These are phyloP conservation scores for Saccharomyces hybrid DNA, from an alignment of 1,139 yeast genomes.

Conservation along the genomic window DNA sequence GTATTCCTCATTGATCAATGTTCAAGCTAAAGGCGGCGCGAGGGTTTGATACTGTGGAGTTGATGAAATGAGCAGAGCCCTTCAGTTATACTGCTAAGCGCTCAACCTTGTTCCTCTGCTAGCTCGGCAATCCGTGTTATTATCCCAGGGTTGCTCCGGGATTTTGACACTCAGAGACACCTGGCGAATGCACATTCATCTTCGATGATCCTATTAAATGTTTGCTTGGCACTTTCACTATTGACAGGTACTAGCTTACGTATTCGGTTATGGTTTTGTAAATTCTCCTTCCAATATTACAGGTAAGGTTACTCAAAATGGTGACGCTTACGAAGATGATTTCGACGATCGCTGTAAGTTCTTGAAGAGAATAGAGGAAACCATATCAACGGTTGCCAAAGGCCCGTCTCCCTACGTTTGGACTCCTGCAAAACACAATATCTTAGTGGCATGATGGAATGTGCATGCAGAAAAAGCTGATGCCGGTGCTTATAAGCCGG, in stretches of 20 bases:
- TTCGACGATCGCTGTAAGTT: not conserved
- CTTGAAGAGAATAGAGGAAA: not conserved
- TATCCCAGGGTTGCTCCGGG: not conserved
- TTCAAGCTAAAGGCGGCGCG: not conserved
- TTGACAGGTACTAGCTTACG: not conserved
- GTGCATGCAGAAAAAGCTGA: not conserved
- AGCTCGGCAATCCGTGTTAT: not conserved
- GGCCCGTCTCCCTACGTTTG: not conserved
- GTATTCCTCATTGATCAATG: not conserved
- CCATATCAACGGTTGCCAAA: not conserved
- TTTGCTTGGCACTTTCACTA: not conserved
- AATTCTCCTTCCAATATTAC: not conserved
- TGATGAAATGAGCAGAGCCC: not conserved
- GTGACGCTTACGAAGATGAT: not conserved
- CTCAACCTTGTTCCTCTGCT: not conserved
- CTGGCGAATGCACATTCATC: not conserved
- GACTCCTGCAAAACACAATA: not conserved
- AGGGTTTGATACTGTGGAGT: not conserved
- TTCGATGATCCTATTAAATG: not conserved
- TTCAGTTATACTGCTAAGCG: not conserved
- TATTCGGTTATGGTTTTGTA: not conserved
- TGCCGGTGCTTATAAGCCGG: not conserved
- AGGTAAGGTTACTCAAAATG: not conserved
- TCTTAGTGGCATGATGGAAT: not conserved
- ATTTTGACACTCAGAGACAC: not conserved